Base-by-base conservation (phyloP, 140 eudicot species). In the Cichorium intybus region DNA sequence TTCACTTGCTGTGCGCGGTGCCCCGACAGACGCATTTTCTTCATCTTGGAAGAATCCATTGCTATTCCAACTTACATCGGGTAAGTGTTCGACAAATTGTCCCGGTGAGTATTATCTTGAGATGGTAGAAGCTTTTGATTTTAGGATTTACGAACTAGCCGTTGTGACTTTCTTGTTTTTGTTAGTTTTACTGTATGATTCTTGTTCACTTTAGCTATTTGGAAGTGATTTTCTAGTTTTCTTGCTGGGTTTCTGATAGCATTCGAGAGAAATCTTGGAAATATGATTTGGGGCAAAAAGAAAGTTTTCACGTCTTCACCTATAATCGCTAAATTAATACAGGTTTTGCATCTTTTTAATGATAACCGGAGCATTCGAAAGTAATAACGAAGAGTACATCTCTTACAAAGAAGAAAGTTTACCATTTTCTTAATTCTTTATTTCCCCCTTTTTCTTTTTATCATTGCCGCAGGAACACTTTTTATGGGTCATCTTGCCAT, bases 11-110 rank as follows among this genome's bases (percentile, higher is more conserved):
- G 74, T 28, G 45, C 26, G 23, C 11, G 24, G 8, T 33, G 6
- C 23, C 4, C 43, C 52, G 11, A 35, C 58, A 10, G 18, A 24
- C 24, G 37, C 60, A 48, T 60, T 27, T 28, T 64, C 66, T 66
- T 66, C 72, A 1, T 74, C 41, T 67, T 11, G 24, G 63, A 74
- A 59, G 57, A 68, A 66, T 51, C 46, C 41, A 58, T 59, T 24
- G 10, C 18, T 74, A 50, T 75, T 35, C 3, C 74, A 56, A 7
- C 39, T 29, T 2, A 56, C 27, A 41, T 3, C 37, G 4, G 58
- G 75, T 67, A 75, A 60, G 80, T 68, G 45, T 66, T 67, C 62
- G 74, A 75, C 27, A 1, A 57, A 57, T 35, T 66, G 58, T 16
- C 57, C 50, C 64, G 15, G 0, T 66, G 66, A 64, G 6, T 8